Percentiles rank a stretch among this genome's conserved stretches.
These are phyloP conservation scores for Amaranthus cruentus DNA, from an alignment of 148 eudicot species.

Conservation along the genomic window DNA sequence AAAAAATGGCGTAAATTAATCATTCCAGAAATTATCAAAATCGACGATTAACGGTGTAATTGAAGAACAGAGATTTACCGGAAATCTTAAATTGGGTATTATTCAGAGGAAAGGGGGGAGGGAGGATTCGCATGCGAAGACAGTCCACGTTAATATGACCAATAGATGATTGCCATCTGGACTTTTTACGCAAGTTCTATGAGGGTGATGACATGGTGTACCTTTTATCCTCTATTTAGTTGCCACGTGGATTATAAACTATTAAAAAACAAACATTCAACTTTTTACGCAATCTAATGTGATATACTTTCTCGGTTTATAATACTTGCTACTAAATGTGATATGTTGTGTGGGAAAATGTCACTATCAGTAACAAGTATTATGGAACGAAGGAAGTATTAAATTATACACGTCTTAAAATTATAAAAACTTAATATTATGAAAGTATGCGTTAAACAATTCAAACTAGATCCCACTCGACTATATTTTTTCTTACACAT, in stretches of 20 bases:
- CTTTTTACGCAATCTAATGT: no score
- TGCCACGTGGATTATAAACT: neutral
- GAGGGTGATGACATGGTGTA: neutral
- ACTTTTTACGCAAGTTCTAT: neutral
- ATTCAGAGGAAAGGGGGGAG: conserved; percentile 1
- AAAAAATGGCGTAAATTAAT: conserved; percentile 36
- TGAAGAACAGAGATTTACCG: neutral
- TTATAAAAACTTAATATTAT: no score
- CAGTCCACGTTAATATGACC: conserved; percentile 37
- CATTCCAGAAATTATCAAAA: conserved; percentile 11
- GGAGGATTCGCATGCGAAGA: neutral
- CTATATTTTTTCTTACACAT: no score
- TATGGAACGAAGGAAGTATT: no score
- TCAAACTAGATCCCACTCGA: no score
- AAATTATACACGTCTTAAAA: no score
- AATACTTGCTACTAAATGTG: no score
- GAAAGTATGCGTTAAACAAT: no score
- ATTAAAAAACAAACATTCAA: neutral
- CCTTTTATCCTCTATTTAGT: neutral
- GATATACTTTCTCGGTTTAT: no score
- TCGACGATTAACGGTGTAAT: no score
- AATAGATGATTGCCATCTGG: conserved; percentile 27
- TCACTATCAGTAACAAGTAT: no score
- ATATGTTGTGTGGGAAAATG: no score
- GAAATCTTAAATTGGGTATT: neutral